Evolutionary conservation across 176 grass and related monocot genomes (phyloP).

Genomic region (Chloris gayana): DNA sequence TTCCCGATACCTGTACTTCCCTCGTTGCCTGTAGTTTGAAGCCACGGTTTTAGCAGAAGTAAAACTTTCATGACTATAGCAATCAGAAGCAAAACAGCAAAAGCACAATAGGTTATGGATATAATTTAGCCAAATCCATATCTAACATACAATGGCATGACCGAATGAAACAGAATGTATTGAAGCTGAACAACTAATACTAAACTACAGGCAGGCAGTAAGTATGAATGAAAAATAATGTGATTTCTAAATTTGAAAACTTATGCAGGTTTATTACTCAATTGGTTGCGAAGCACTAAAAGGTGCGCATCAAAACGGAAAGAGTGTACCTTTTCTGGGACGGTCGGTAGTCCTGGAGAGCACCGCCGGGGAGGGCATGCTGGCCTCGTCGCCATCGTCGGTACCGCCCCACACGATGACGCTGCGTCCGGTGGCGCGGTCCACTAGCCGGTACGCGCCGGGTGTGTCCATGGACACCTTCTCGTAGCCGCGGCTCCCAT

Average conservation of each 20-base stretch:
- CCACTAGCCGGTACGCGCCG: constrained; percentile 75
- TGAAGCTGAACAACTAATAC: background rate
- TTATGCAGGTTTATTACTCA: background rate
- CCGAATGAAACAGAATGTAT: background rate
- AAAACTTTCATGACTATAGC: background rate
- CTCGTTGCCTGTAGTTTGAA: constrained; percentile 39
- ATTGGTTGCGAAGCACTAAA: background rate
- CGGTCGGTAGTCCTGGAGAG: constrained; percentile 50
- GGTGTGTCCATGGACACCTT: constrained; percentile 61
- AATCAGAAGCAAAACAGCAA: background rate
- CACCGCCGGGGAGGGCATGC: constrained; percentile 54
- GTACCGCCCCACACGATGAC: constrained; percentile 85
- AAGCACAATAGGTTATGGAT: background rate
- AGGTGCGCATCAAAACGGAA: background rate
- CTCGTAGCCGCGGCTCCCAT: constrained; percentile 46
- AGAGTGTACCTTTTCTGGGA: constrained; percentile 13
- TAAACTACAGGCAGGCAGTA: background rate
- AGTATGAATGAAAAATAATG: constrained; percentile 1
- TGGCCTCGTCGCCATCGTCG: constrained; percentile 39
- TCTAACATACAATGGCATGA: background rate
- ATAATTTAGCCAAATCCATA: background rate
- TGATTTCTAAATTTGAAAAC: background rate
- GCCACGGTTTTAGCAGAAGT: constrained; percentile 13
- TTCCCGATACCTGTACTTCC: constrained; percentile 31
- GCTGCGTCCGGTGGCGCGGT: constrained; percentile 60